Conservation (phyloP, 2,329 filamentous ascomycete species). For the Aureobasidium sp. region DNA sequence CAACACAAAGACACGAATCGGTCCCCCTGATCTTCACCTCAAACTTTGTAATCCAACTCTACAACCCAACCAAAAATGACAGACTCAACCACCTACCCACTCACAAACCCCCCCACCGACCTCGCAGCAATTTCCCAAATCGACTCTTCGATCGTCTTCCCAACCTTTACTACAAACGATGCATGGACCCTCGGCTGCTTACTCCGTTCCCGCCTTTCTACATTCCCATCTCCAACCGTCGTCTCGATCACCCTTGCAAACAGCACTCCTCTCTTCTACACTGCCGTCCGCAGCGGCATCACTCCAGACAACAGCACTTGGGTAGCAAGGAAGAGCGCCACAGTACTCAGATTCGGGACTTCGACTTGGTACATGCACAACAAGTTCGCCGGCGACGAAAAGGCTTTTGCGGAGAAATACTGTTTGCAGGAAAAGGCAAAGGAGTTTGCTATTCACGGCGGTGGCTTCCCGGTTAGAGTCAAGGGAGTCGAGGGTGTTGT, state of each 20-base stretch:
- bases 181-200: slow-evolving; percentile 60
- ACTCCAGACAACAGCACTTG: slow-evolving; percentile 51
- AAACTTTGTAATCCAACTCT: not conserved
- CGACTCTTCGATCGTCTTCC: slow-evolving; percentile 39
- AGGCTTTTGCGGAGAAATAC: slow-evolving; percentile 57
- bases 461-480: slow-evolving; percentile 66
- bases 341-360: slow-evolving; percentile 62
- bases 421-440: slow-evolving; percentile 50
- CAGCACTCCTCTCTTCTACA: slow-evolving; percentile 60
- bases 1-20: not conserved
- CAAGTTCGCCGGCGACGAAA: slow-evolving; percentile 60
- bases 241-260: slow-evolving; percentile 59
- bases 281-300: slow-evolving; percentile 58
- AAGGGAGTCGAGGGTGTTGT: slow-evolving; percentile 67
- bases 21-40: no score
- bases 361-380: slow-evolving; percentile 65
- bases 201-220: slow-evolving; percentile 55
- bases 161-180: slow-evolving; percentile 55
- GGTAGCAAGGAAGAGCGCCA: slow-evolving; percentile 64
- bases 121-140: slow-evolving; percentile 21
- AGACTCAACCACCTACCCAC: not conserved
- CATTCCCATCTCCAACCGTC: slow-evolving; percentile 49
- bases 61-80: not conserved
- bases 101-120: slow-evolving; percentile 18
- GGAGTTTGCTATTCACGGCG: slow-evolving; percentile 71